Percentiles rank a stretch among this genome's conserved stretches.
Evolutionary conservation across 495 filamentous ascomycete species (phyloP).

Genomic region (Coniosporium apollinis): DNA sequence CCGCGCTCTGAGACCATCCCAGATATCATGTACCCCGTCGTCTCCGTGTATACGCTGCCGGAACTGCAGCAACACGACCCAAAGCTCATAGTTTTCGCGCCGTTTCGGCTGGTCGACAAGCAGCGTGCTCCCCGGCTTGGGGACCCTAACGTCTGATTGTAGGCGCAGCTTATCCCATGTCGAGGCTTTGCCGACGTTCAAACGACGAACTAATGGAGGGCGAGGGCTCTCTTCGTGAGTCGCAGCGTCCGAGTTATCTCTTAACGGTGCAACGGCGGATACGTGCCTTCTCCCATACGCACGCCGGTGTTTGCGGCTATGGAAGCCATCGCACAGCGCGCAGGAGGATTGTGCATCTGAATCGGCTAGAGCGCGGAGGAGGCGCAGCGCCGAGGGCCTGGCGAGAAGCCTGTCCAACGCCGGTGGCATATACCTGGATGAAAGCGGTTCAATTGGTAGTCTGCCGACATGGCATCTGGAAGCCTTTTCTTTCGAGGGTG

Average conservation of each 20-base stretch:
- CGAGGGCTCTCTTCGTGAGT: too few relatives aligned
- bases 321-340: too few relatives aligned
- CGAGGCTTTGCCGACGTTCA: not conserved
- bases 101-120: conserved; percentile 38
- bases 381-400: conserved; percentile 13
- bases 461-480: conserved; percentile 12
- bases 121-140: conserved; percentile 9
- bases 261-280: too few relatives aligned
- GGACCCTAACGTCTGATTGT: conserved; percentile 5
- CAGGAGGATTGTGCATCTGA: too few relatives aligned
- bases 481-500: too few relatives aligned
- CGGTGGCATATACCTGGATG: not conserved
- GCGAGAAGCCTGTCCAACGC: conserved; percentile 16
- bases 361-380: too few relatives aligned
- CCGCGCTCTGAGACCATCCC: conserved; percentile 37
- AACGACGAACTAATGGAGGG: too few relatives aligned
- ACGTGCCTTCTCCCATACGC: too few relatives aligned
- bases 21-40: conserved; percentile 42
- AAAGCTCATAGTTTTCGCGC: conserved; percentile 38
- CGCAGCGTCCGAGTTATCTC: too few relatives aligned
- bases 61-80: conserved; percentile 47
- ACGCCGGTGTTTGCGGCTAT: too few relatives aligned
- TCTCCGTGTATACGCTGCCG: conserved; percentile 42
- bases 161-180: not conserved
- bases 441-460: conserved; percentile 2